Evolutionary conservation across 768 basidiomycete species (phyloP).

Genomic region (Mycena filopes): DNA sequence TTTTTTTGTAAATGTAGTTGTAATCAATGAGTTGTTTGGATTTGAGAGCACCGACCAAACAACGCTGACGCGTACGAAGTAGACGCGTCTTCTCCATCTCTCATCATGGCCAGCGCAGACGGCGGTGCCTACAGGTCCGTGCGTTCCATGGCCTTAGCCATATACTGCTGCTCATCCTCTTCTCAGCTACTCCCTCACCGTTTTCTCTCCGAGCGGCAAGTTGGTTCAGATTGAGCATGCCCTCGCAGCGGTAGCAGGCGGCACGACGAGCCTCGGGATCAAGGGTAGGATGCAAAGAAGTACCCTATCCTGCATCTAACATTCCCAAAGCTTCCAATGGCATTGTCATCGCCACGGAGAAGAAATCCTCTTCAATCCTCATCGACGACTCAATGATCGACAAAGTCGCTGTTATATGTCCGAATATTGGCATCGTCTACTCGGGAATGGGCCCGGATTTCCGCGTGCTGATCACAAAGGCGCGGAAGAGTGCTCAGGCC

Average conservation of each 20-base stretch:
- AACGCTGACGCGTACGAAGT: conserved; percentile 20
- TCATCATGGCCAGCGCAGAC: conserved; percentile 81
- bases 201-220: conserved; percentile 99
- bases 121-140: conserved; percentile 81
- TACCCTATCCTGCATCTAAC: conserved; percentile 30
- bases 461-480: conserved; percentile 91
- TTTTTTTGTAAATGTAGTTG: too few relatives aligned
- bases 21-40: too few relatives aligned
- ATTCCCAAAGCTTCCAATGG: conserved; percentile 88
- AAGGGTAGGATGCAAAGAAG: conserved; percentile 73
- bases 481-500: conserved; percentile 96
- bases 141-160: conserved; percentile 21
- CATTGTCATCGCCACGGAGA: conserved; percentile 99
- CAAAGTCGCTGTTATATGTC: conserved; percentile 96
- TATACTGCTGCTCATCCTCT: conserved; percentile 23
- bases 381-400: conserved; percentile 99
- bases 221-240: conserved; percentile 99
- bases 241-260: conserved; percentile 93
- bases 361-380: conserved; percentile 97
- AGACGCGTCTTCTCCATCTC: conserved; percentile 38
- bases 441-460: conserved; percentile 99
- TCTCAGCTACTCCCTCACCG: conserved; percentile 94
- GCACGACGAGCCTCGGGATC: conserved; percentile 97
- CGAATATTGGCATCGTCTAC: conserved; percentile 99
- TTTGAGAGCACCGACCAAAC: neutral